phyloP scores from a whole-genome alignment of 148 eudicot species.

The Oxyria digyna region DNA sequence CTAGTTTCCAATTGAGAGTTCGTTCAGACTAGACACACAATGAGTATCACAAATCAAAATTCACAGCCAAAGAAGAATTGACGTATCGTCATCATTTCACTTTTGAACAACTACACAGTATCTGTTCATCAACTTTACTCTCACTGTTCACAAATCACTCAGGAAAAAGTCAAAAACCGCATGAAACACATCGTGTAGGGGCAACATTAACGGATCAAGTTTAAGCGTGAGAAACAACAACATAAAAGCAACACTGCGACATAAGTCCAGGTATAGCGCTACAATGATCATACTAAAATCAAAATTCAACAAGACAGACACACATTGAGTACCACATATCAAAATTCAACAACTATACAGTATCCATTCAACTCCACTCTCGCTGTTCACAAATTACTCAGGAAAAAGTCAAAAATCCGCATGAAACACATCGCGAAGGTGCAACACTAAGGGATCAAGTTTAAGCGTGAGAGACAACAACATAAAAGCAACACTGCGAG shows the following conservation, averaged over 20 bases:
- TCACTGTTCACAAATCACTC: neutral
- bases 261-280: no score
- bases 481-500: no score
- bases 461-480: neutral
- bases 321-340: no score
- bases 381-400: neutral
- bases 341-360: neutral
- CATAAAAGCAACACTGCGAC: no score
- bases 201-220: neutral
- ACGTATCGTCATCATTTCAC: neutral
- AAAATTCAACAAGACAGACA: no score
- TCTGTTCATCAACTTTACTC: neutral
- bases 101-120: neutral
- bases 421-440: neutral
- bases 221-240: neutral
- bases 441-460: neutral
- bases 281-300: no score
- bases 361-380: neutral
- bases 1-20: neutral
- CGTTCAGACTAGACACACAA: neutral
- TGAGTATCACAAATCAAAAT: neutral
- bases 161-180: neutral
- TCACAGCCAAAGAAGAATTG: neutral
- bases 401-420: neutral
- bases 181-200: neutral